These are phyloP conservation scores for Trypanosoma avium DNA, from an alignment of 208 protist genomes.

Conservation along the genomic window DNA sequence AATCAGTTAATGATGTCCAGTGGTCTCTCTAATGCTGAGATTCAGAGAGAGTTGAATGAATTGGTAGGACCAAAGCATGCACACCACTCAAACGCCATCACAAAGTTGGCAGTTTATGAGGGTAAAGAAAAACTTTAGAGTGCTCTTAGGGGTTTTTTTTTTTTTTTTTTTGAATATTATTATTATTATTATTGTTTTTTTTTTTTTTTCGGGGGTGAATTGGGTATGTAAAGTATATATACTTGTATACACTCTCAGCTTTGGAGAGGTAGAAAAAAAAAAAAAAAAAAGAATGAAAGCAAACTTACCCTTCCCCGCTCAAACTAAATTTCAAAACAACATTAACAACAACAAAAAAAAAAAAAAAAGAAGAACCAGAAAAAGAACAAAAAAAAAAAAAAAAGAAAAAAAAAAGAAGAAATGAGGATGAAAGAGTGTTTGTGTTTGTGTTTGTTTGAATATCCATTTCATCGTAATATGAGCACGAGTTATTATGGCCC, in stretches of 20 bases:
- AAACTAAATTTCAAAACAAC: too few relatives aligned
- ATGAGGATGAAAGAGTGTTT: neutral
- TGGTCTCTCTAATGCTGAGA: constrained; percentile 61
- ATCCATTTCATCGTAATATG: too few relatives aligned
- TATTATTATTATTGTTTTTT: constrained; percentile 19
- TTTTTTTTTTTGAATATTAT: neutral
- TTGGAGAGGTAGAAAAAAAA: neutral
- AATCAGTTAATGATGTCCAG: constrained; percentile 55
- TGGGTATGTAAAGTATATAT: neutral
- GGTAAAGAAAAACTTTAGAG: constrained; percentile 57
- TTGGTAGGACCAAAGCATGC: constrained; percentile 60
- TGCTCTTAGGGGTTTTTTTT: neutral
- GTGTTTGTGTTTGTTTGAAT: neutral
- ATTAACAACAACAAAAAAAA: too few relatives aligned
- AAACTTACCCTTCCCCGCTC: too few relatives aligned
- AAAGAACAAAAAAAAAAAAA: neutral
- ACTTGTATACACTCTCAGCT: neutral
- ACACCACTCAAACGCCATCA: constrained; percentile 86
- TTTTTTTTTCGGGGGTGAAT: neutral
- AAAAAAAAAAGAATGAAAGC: constrained; percentile 12
- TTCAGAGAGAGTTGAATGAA: constrained; percentile 67
- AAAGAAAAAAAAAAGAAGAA: constrained; percentile 1
- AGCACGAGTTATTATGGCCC: too few relatives aligned
- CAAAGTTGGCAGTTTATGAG: constrained; percentile 80
- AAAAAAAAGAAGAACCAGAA: neutral